phyloP scores from a whole-genome alignment of 352 stramenopile genomes.

The Phytophthora pistaciae region DNA sequence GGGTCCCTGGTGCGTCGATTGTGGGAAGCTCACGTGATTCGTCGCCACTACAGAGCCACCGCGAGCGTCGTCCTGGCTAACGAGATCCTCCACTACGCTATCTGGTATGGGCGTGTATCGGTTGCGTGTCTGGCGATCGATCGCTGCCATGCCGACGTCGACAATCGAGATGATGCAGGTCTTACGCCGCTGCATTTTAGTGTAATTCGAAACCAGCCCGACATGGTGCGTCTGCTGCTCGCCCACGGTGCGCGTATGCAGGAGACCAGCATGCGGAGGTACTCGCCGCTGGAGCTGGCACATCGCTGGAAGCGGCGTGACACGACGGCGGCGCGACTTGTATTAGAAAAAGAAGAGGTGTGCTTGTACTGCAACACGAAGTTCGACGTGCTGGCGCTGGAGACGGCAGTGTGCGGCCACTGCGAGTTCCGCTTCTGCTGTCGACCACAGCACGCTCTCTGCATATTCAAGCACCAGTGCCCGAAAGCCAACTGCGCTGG shows the following conservation, averaged over 20 bases:
- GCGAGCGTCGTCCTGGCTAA: constrained; percentile 65
- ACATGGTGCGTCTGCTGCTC: constrained; percentile 77
- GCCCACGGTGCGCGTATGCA: constrained; percentile 53
- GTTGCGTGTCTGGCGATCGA: constrained; percentile 77
- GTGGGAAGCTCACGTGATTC: constrained; percentile 62
- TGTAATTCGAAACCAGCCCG: constrained; percentile 80
- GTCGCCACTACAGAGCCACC: constrained; percentile 23
- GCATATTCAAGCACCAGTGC: constrained; percentile 77
- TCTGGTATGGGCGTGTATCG: constrained; percentile 70
- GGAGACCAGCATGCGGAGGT: constrained; percentile 37
- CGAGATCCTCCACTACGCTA: constrained; percentile 81
- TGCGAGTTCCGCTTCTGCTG: constrained; percentile 79
- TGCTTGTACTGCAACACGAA: constrained; percentile 85
- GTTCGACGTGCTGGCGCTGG: constrained; percentile 69
- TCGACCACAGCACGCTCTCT: constrained; percentile 47
- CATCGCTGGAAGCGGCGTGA: constrained; percentile 75
- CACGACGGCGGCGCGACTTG: constrained; percentile 65
- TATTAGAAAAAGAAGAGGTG: constrained; percentile 75
- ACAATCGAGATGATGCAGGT: constrained; percentile 73
- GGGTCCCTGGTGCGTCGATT: constrained; percentile 43
- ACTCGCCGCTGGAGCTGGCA: constrained; percentile 69
- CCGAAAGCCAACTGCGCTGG: constrained; percentile 29
- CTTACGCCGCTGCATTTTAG: constrained; percentile 85
- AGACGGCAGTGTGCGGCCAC: constrained; percentile 56
- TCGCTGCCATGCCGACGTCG: constrained; percentile 66